Percentiles rank a stretch among this genome's conserved stretches.
phyloP scores from a whole-genome alignment of 1,139 yeast genomes.

The Zygotorulaspora mrakii region DNA sequence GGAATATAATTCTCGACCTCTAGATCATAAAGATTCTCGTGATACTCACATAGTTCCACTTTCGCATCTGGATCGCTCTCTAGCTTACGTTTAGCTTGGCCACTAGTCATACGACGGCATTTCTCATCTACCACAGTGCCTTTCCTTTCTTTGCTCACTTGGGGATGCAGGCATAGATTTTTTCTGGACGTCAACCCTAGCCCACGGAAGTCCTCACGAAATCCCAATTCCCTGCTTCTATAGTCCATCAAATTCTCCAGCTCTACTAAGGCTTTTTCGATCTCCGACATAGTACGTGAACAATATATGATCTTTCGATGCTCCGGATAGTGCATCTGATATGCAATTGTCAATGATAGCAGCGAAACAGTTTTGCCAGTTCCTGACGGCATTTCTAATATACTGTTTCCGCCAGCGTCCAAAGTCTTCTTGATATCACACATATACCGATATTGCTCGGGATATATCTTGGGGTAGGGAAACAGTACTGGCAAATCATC shows the following conservation, averaged over 20 bases:
- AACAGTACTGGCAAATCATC: conserved; percentile 93
- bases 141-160: conserved; percentile 78
- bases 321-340: conserved; percentile 93
- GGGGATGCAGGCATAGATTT: conserved; percentile 87
- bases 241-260: conserved; percentile 83
- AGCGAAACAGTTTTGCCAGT: conserved; percentile 96
- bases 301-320: conserved; percentile 92
- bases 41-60: conserved; percentile 72
- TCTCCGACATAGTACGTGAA: conserved; percentile 99
- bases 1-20: conserved; percentile 90
- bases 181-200: conserved; percentile 92
- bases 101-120: conserved; percentile 91
- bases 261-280: conserved; percentile 96
- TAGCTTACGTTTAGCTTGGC: conserved; percentile 68
- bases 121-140: conserved; percentile 96
- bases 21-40: conserved; percentile 78
- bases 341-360: conserved; percentile 86
- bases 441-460: conserved; percentile 98
- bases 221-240: conserved; percentile 77
- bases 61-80: conserved; percentile 57
- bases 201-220: conserved; percentile 84
- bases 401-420: conserved; percentile 97
- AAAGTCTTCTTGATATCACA: conserved; percentile 88
- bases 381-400: conserved; percentile 99
- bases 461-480: conserved; percentile 96